These are phyloP conservation scores for Leccinum rimulosum DNA, from an alignment of 768 basidiomycete species.

Conservation along the genomic window DNA sequence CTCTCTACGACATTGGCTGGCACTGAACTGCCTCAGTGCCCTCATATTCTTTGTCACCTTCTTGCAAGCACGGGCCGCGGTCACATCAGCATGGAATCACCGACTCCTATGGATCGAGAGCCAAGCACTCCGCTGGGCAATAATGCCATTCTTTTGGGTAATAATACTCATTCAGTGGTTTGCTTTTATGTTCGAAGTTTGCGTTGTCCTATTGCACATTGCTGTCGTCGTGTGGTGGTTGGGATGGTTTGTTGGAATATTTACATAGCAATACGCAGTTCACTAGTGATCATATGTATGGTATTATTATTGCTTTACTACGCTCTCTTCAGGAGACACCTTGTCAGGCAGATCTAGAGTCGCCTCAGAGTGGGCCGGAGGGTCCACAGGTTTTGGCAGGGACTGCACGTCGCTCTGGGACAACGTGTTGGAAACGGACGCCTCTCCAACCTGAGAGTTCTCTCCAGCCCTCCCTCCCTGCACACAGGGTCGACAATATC, in stretches of 20 bases:
- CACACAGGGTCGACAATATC: constrained; percentile 68
- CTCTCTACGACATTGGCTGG: constrained; percentile 67
- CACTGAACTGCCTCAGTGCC: constrained; percentile 51
- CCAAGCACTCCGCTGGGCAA: constrained; percentile 59
- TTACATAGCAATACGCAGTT: constrained; percentile 29
- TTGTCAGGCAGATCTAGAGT: not conserved
- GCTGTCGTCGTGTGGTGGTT: constrained; percentile 71
- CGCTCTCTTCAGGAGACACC: not conserved
- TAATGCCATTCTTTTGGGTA: constrained; percentile 64
- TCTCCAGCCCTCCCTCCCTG: constrained; percentile 48
- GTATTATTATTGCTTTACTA: not conserved
- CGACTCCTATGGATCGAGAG: constrained; percentile 57
- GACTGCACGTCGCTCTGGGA: constrained; percentile 5
- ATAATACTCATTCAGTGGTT: constrained; percentile 65
- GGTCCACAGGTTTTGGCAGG: constrained; percentile 1
- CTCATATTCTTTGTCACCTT: constrained; percentile 46
- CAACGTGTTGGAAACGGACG: constrained; percentile 1
- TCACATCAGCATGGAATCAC: constrained; percentile 52
- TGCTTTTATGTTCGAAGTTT: constrained; percentile 58
- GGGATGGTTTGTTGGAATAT: constrained; percentile 63
- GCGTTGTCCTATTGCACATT: constrained; percentile 54
- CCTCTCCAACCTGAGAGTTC: constrained; percentile 22
- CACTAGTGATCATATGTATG: not conserved
- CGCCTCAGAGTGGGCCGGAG: not conserved
- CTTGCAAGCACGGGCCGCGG: constrained; percentile 58